These are phyloP conservation scores for Chalciporus sphaerocephalus DNA, from an alignment of 768 basidiomycete genomes.

Conservation along the genomic window DNA sequence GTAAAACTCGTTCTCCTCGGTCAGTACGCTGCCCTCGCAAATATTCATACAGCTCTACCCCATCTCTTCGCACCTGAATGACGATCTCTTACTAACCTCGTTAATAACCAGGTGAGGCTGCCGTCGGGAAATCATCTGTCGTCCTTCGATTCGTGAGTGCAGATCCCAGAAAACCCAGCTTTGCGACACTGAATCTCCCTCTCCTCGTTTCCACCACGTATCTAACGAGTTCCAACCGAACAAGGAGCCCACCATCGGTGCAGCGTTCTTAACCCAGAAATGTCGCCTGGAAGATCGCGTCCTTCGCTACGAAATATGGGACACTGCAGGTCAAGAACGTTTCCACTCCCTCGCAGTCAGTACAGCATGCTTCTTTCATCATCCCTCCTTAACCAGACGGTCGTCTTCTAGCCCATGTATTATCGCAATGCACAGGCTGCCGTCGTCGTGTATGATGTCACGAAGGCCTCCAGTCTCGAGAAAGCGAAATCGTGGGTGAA, in stretches of 20 bases:
- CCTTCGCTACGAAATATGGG: slow-evolving; percentile 95
- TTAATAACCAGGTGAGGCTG: slow-evolving; percentile 78
- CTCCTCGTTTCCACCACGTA: slow-evolving; percentile 46
- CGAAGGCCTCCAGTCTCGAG: slow-evolving; percentile 91
- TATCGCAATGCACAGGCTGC: slow-evolving; percentile 98
- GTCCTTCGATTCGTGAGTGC: slow-evolving; percentile 88
- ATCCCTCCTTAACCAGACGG: slow-evolving; percentile 8
- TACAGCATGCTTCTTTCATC: slow-evolving; percentile 14
- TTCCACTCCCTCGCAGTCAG: slow-evolving; percentile 94
- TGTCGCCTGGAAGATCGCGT: slow-evolving; percentile 93
- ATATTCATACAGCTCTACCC: not conserved
- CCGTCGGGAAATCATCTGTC: slow-evolving; percentile 98
- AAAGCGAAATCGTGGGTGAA: slow-evolving; percentile 99
- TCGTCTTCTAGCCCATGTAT: slow-evolving; percentile 79
- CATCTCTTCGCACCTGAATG: not conserved
- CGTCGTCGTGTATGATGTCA: slow-evolving; percentile 97
- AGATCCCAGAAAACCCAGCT: slow-evolving; percentile 10
- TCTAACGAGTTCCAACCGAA: slow-evolving; percentile 98
- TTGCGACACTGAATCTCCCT: slow-evolving; percentile 1
- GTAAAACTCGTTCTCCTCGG: slow-evolving; percentile 97
- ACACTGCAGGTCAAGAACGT: slow-evolving; percentile 92
- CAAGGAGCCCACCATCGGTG: slow-evolving; percentile 98
- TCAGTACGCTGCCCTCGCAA: slow-evolving; percentile 35
- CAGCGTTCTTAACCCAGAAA: slow-evolving; percentile 93
- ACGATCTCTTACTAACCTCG: not conserved